These are phyloP conservation scores for Exophiala bonariae DNA, from an alignment of 2,329 filamentous ascomycete genomes.

Conservation along the genomic window DNA sequence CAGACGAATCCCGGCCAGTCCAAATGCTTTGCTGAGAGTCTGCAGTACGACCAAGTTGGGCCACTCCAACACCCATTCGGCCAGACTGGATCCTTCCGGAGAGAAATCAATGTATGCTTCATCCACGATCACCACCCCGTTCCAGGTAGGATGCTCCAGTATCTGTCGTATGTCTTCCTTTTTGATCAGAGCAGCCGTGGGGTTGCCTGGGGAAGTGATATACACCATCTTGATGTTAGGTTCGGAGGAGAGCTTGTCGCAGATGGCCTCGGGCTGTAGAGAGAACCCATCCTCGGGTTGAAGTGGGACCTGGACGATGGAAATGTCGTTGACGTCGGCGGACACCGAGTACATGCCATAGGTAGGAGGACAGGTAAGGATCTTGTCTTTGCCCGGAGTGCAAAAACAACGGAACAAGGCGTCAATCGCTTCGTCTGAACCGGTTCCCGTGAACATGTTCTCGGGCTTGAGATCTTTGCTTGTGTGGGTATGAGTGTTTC, in stretches of 20 bases:
- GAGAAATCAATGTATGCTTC: constrained; percentile 98
- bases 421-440: constrained; percentile 96
- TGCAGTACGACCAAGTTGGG: constrained; percentile 98
- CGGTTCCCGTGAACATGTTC: constrained; percentile 91
- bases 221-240: constrained; percentile 81
- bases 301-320: constrained; percentile 82
- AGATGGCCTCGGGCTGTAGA: constrained; percentile 70
- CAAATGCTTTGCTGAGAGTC: constrained; percentile 97
- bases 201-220: constrained; percentile 93
- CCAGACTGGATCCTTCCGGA: constrained; percentile 73
- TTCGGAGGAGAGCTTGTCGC: constrained; percentile 62
- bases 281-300: constrained; percentile 70
- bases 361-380: constrained; percentile 91
- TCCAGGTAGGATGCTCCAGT: constrained; percentile 87
- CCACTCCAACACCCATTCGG: constrained; percentile 88
- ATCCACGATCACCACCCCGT: constrained; percentile 88
- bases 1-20: constrained; percentile 87
- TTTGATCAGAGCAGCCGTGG: constrained; percentile 75
- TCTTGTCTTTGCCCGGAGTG: constrained; percentile 79
- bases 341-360: constrained; percentile 99
- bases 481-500: constrained; percentile 83
- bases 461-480: constrained; percentile 70
- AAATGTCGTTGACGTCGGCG: constrained; percentile 89
- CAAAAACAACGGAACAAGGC: constrained; percentile 93
- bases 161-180: constrained; percentile 73